Conservation (phyloP, 164 flowering plant species). For the Magnolia kwangsiensis region DNA sequence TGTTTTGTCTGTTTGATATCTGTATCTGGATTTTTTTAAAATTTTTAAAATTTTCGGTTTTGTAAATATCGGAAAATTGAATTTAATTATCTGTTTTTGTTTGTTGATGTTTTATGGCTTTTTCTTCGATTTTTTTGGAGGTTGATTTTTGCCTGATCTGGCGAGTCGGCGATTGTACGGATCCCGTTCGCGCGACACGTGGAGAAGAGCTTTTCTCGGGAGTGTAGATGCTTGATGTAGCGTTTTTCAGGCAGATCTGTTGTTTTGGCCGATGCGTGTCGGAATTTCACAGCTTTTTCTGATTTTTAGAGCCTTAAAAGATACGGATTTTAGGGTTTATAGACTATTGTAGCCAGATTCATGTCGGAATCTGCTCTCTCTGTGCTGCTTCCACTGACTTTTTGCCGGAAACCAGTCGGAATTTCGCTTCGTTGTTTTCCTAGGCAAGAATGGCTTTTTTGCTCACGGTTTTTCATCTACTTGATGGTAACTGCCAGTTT, state of each 20-base stretch:
- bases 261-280: background rate
- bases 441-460: background rate
- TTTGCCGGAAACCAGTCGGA: background rate
- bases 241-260: background rate
- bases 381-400: background rate
- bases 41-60: too few species aligned
- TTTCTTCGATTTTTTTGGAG: too few species aligned
- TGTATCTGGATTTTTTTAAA: too few species aligned
- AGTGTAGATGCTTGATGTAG: background rate
- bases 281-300: background rate
- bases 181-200: too few species aligned
- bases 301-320: background rate
- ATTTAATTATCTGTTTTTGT: too few species aligned
- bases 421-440: background rate
- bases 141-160: too few species aligned
- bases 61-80: too few species aligned
- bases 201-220: background rate
- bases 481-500: too few species aligned
- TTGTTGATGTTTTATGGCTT: too few species aligned
- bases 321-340: background rate
- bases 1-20: too few species aligned
- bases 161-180: too few species aligned
- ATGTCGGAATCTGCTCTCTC: background rate
- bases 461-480: background rate
- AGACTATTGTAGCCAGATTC: background rate